phyloP scores from a whole-genome alignment of 352 stramenopile genomes.

The Phytophthora ramorum region DNA sequence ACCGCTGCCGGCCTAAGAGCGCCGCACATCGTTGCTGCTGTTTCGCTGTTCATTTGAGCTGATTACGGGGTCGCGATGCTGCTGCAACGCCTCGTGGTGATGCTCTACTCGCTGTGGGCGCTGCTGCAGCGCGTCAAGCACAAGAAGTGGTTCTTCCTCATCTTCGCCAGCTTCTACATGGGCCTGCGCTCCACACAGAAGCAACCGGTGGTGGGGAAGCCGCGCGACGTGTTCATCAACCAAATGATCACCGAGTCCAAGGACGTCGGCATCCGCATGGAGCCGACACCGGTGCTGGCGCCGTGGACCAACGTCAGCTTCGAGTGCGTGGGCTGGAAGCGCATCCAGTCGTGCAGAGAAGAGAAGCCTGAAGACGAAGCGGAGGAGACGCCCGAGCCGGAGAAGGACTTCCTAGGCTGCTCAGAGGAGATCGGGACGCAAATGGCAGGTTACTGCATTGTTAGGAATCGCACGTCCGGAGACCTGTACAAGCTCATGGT shows the following conservation, averaged over 20 bases:
- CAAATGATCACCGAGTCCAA: constrained; percentile 74
- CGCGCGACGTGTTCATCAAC: constrained; percentile 78
- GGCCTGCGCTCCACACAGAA: constrained; percentile 62
- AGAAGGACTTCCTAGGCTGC: constrained; percentile 81
- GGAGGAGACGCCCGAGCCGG: constrained; percentile 49
- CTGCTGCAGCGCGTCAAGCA: constrained; percentile 73
- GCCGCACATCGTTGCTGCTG: constrained; percentile 5
- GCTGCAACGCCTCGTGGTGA: constrained; percentile 76
- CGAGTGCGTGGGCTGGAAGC: constrained; percentile 88
- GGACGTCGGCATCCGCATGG: constrained; percentile 66
- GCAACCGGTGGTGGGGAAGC: constrained; percentile 60
- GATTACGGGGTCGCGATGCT: constrained; percentile 43
- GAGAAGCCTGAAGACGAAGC: constrained; percentile 51
- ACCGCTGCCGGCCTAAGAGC: neutral
- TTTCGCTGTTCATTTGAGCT: neutral
- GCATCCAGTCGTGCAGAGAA: constrained; percentile 73
- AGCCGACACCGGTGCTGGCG: constrained; percentile 55
- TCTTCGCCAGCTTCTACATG: constrained; percentile 61
- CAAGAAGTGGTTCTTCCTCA: constrained; percentile 72
- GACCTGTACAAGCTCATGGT: constrained; percentile 87
- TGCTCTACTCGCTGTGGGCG: constrained; percentile 62
- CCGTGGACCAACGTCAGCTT: constrained; percentile 83
- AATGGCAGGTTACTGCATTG: constrained; percentile 87
- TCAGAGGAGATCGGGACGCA: constrained; percentile 67
- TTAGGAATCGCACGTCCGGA: constrained; percentile 83